Conservation (phyloP, 75 land plant species). For the Selaginella moellendorffii region DNA sequence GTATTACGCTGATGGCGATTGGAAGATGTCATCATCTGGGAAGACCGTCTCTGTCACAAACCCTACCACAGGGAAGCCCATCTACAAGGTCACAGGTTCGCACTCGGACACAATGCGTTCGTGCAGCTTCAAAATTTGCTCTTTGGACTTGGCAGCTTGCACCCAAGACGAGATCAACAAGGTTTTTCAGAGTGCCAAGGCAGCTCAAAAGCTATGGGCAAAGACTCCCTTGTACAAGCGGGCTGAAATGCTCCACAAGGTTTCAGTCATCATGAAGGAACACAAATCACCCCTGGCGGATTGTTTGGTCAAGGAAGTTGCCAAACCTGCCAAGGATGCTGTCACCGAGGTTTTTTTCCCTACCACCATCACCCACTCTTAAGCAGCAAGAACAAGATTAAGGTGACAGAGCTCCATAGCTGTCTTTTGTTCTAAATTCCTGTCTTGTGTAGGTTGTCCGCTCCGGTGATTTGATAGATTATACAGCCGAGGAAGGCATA, state of each 20-base stretch:
- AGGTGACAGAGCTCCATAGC: neutral
- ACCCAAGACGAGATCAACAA: neutral
- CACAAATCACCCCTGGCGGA: neutral
- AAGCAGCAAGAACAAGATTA: neutral
- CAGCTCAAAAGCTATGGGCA: constrained; percentile 5
- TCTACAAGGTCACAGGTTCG: neutral
- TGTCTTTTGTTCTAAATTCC: neutral
- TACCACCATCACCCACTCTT: neutral
- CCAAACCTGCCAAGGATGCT: constrained; percentile 7
- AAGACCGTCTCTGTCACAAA: neutral
- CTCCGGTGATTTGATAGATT: neutral
- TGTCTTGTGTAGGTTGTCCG: neutral
- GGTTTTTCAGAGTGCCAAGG: constrained; percentile 6
- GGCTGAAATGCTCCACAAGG: constrained; percentile 2
- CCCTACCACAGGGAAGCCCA: constrained; percentile 1
- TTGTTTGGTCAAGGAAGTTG: constrained; percentile 7
- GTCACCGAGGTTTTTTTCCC: neutral
- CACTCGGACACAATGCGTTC: neutral
- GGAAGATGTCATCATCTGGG: constrained; percentile 1
- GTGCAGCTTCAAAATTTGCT: neutral
- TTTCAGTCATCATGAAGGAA: neutral
- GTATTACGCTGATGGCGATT: constrained; percentile 2
- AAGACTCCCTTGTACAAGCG: constrained; percentile 7
- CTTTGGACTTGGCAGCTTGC: neutral
- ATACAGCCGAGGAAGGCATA: constrained; percentile 5